Percentiles rank a stretch among this genome's conserved stretches.
Evolutionary conservation across 1,139 yeast genomes (phyloP).

Genomic region (Taphrina pruni): DNA sequence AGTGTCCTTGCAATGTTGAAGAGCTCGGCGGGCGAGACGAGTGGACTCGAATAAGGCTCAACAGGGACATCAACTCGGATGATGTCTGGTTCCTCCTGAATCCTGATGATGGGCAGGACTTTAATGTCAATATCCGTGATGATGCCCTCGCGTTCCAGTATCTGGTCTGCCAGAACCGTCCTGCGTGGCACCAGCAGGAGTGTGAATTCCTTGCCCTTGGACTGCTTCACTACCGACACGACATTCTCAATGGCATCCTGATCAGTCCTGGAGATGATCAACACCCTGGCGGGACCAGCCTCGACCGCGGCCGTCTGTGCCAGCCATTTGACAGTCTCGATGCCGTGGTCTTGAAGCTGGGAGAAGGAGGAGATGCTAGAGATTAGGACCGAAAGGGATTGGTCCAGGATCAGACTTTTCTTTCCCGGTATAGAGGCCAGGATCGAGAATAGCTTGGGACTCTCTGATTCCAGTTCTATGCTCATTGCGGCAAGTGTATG

Average conservation of each 20-base stretch:
- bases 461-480: slow-evolving; percentile 13
- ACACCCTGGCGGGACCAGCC: slow-evolving; percentile 41
- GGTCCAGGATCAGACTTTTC: slow-evolving; percentile 62
- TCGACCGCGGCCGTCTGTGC: slow-evolving; percentile 48
- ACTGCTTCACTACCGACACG: slow-evolving; percentile 22
- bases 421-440: slow-evolving; percentile 47
- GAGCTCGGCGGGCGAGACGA: slow-evolving; percentile 49
- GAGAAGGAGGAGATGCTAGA: slow-evolving; percentile 68
- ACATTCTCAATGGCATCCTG: slow-evolving; percentile 7
- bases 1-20: slow-evolving; percentile 55
- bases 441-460: slow-evolving; percentile 27
- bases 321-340: slow-evolving; percentile 68
- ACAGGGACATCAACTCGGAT: slow-evolving; percentile 52
- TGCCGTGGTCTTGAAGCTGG: slow-evolving; percentile 56
- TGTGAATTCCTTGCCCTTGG: slow-evolving; percentile 43
- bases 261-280: slow-evolving; percentile 22
- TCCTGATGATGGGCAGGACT: slow-evolving; percentile 52
- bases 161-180: slow-evolving; percentile 51
- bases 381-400: slow-evolving; percentile 60
- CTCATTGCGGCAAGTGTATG: neutral
- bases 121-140: slow-evolving; percentile 53
- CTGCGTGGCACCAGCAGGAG: slow-evolving; percentile 52
- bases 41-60: slow-evolving; percentile 51
- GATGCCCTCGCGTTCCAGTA: slow-evolving; percentile 52
- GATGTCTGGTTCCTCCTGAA: slow-evolving; percentile 51